Conservation (phyloP, 805 yeast genomes). For the Kockiozyma suomiensis region DNA sequence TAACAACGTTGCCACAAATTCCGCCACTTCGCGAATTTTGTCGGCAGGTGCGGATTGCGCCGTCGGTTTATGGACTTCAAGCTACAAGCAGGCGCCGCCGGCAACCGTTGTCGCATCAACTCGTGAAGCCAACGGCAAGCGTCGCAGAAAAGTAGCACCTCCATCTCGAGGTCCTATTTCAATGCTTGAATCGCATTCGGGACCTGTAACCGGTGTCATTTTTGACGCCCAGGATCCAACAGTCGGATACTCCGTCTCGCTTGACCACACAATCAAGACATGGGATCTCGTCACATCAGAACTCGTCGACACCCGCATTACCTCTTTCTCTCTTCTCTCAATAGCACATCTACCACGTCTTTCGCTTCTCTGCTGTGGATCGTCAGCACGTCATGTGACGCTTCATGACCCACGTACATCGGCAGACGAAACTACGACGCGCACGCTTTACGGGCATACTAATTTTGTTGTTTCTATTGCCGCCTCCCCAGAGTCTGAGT, state of each 20-base stretch:
- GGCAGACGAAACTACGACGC: conserved; percentile 54
- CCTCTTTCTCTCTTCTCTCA: conserved; percentile 82
- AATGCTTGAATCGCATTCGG: conserved; percentile 75
- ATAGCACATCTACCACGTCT: conserved; percentile 66
- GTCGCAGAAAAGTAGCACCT: conserved; percentile 79
- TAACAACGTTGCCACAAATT: conserved; percentile 67
- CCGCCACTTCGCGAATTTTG: conserved; percentile 60
- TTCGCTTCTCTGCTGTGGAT: conserved; percentile 84
- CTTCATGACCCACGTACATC: conserved; percentile 85
- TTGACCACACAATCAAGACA: conserved; percentile 91
- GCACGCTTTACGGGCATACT: conserved; percentile 83
- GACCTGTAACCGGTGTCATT: conserved; percentile 82
- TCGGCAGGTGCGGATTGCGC: conserved; percentile 83
- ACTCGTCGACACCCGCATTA: conserved; percentile 82
- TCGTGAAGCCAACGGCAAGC: conserved; percentile 70
- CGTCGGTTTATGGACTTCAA: conserved; percentile 87
- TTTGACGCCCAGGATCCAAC: conserved; percentile 74
- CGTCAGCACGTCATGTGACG: conserved; percentile 95
- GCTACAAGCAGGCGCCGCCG: conserved; percentile 77
- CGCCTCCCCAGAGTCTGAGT: conserved; percentile 73
- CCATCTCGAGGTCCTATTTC: conserved; percentile 82
- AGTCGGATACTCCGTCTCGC: conserved; percentile 91
- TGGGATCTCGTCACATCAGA: conserved; percentile 92
- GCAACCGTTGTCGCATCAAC: conserved; percentile 43
- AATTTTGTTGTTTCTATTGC: conserved; percentile 84